Percentiles rank a stretch among this genome's conserved stretches.
Evolutionary conservation across 164 flowering plant species (phyloP).

Genomic region (Magnolia kwangsiensis): DNA sequence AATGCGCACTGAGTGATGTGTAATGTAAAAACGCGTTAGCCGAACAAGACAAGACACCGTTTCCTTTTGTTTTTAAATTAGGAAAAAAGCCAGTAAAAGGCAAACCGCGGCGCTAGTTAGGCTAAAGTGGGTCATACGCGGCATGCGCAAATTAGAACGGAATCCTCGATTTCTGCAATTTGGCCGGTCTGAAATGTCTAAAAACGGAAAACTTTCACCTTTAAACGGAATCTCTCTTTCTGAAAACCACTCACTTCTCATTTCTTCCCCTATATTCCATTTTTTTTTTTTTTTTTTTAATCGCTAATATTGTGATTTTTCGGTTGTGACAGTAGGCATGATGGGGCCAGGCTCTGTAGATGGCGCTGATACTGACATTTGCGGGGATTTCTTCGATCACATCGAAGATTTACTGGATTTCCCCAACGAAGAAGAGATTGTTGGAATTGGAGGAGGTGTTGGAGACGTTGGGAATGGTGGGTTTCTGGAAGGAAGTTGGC

Average conservation of each 20-base stretch:
- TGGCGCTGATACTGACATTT: constrained; percentile 45
- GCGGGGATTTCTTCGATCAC: constrained; percentile 78
- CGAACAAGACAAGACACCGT: background rate
- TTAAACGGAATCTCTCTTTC: background rate
- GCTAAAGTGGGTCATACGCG: background rate
- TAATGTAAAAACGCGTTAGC: background rate
- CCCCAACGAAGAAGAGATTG: constrained; percentile 46
- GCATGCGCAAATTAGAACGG: background rate
- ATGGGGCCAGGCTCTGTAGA: constrained; percentile 33
- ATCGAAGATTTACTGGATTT: constrained; percentile 86
- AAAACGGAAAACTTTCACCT: background rate
- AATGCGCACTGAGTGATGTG: background rate
- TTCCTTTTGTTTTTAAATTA: background rate
- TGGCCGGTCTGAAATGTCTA: background rate
- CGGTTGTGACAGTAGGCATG: constrained; percentile 3
- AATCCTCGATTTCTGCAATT: background rate
- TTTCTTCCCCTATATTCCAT: background rate
- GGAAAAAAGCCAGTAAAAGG: background rate
- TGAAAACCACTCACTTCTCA: background rate
- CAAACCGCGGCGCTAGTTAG: background rate
- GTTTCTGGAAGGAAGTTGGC: constrained; percentile 8
- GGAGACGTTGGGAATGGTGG: background rate
- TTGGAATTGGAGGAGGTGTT: constrained; percentile 4
- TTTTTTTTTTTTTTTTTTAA: too few relatives aligned
- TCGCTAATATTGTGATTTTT: background rate